Evolutionary conservation across 345 rosid species (phyloP).

Genomic region (Sapria himalayana): DNA sequence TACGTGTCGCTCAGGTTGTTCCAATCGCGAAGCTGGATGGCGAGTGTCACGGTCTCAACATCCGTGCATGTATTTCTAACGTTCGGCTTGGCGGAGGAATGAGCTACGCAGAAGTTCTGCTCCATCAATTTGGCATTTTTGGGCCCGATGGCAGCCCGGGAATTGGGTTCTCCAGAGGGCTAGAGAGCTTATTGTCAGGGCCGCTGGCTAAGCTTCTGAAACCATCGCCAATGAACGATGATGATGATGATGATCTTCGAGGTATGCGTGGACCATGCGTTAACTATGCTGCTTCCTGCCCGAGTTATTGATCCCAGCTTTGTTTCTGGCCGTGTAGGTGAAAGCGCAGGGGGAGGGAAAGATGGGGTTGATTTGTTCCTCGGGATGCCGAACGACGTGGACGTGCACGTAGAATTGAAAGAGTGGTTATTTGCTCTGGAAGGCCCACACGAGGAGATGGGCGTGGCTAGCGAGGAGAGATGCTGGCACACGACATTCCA

Average conservation of each 20-base stretch:
- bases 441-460: slow-evolving; percentile 49
- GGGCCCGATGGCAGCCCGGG: slow-evolving; percentile 95
- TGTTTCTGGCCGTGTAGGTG: too few species aligned
- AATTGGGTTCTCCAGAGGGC: slow-evolving; percentile 57
- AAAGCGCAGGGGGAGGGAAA: slow-evolving; percentile 22
- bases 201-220: slow-evolving; percentile 75
- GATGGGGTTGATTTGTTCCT: slow-evolving; percentile 31
- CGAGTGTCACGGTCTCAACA: slow-evolving; percentile 68
- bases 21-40: slow-evolving; percentile 67
- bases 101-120: slow-evolving; percentile 70
- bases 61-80: slow-evolving; percentile 70
- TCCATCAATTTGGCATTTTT: slow-evolving; percentile 84
- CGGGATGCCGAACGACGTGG: slow-evolving; percentile 73
- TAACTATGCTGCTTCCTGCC: too few species aligned
- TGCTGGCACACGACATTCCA: slow-evolving; percentile 78
- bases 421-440: slow-evolving; percentile 97
- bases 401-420: slow-evolving; percentile 50
- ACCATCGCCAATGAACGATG: slow-evolving; percentile 28
- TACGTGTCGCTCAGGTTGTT: slow-evolving; percentile 57
- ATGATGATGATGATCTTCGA: slow-evolving; percentile 31
- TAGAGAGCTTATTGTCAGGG: slow-evolving; percentile 57
- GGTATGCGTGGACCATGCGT: slow-evolving; percentile 16
- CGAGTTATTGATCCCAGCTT: too few species aligned
- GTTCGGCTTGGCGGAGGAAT: slow-evolving; percentile 93
- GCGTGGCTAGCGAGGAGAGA: slow-evolving; percentile 47